A percentile compares a stretch with the other conserved stretches of the same genome.
Evolutionary conservation across 2,329 filamentous ascomycete species (phyloP).

Genomic region (Nakataea oryzae): DNA sequence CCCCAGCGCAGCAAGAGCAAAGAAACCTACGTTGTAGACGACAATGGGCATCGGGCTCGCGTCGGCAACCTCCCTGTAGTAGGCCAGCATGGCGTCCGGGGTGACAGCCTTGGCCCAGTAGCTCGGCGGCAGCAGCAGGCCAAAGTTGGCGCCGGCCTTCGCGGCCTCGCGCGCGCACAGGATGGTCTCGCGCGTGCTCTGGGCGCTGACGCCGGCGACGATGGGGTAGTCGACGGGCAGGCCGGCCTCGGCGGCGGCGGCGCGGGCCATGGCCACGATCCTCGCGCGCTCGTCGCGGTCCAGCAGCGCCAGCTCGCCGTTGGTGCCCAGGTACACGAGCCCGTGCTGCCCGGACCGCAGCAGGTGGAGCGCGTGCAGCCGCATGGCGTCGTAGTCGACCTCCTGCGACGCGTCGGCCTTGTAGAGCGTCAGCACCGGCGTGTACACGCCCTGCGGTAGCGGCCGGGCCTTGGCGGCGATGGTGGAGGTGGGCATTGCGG

Average conservation of each 20-base stretch:
- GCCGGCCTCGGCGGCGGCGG: conserved; percentile 22
- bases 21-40: conserved; percentile 54
- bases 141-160: conserved; percentile 25
- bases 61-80: conserved; percentile 26
- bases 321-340: conserved; percentile 35
- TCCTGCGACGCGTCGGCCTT: conserved; percentile 26
- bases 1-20: conserved; percentile 3
- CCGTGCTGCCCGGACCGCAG: conserved; percentile 32
- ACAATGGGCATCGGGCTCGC: conserved; percentile 30
- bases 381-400: conserved; percentile 32
- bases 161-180: conserved; percentile 23
- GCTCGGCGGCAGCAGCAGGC: conserved; percentile 24
- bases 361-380: conserved; percentile 28
- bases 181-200: conserved; percentile 22
- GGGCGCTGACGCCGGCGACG: conserved; percentile 31
- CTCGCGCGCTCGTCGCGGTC: conserved; percentile 26
- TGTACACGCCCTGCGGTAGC: conserved; percentile 32
- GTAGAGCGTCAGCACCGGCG: conserved; percentile 35
- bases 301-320: conserved; percentile 32
- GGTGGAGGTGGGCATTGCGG: not conserved
- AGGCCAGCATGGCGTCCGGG: conserved; percentile 21
- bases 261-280: conserved; percentile 26
- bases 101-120: conserved; percentile 26
- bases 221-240: conserved; percentile 23
- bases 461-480: conserved; percentile 20